Evolutionary conservation across 2,329 filamentous ascomycete genomes (phyloP).

Genomic region (Beauveria sp.): DNA sequence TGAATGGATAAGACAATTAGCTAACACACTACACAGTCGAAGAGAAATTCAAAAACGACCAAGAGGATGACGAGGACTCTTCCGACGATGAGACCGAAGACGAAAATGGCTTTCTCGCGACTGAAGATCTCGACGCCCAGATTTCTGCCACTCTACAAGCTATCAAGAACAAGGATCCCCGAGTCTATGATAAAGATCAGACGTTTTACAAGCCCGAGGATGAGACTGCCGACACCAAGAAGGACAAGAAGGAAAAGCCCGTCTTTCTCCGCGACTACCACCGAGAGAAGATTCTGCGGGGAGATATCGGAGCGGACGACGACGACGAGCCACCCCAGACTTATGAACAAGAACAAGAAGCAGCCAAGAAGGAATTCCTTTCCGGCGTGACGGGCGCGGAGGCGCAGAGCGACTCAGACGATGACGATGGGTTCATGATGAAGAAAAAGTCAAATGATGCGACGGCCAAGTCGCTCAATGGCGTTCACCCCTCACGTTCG

Average conservation of each 20-base stretch:
- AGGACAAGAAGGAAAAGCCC: slow-evolving; percentile 67
- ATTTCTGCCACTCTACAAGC: slow-evolving; percentile 82
- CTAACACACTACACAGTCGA: slow-evolving; percentile 55
- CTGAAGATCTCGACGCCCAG: slow-evolving; percentile 75
- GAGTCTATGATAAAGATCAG: slow-evolving; percentile 73
- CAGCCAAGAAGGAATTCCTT: slow-evolving; percentile 69
- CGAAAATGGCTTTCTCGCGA: slow-evolving; percentile 80
- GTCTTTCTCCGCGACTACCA: slow-evolving; percentile 88
- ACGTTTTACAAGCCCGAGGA: slow-evolving; percentile 70
- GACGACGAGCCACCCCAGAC: slow-evolving; percentile 58
- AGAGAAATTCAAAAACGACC: slow-evolving; percentile 63
- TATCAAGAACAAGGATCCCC: slow-evolving; percentile 83
- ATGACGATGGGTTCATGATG: slow-evolving; percentile 65
- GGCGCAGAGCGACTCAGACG: slow-evolving; percentile 33
- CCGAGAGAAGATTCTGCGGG: slow-evolving; percentile 75
- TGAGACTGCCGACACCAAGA: slow-evolving; percentile 29
- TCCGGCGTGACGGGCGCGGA: slow-evolving; percentile 67
- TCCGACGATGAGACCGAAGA: slow-evolving; percentile 80
- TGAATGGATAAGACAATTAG: slow-evolving; percentile 15
- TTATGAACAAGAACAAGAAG: slow-evolving; percentile 83
- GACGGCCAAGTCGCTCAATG: slow-evolving; percentile 29
- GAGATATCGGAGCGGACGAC: slow-evolving; percentile 52
- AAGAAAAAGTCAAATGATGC: slow-evolving; percentile 48
- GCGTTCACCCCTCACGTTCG: slow-evolving; percentile 50
- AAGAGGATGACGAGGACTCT: slow-evolving; percentile 50